These are phyloP conservation scores for Paecilomyces variotii DNA, from an alignment of 2,329 filamentous ascomycete species.

Conservation along the genomic window DNA sequence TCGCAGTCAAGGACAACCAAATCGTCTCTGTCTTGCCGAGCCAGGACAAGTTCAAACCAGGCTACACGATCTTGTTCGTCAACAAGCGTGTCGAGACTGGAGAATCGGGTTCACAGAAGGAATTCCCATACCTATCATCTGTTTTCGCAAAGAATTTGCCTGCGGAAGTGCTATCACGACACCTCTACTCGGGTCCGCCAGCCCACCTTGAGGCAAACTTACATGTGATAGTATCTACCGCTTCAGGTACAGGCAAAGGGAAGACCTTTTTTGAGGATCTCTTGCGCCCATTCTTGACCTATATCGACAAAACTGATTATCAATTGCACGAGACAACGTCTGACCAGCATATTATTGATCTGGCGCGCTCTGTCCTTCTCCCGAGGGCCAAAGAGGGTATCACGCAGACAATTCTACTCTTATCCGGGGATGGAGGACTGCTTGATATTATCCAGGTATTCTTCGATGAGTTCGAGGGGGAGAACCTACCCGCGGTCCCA, in stretches of 20 bases:
- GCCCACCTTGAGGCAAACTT: conserved; percentile 17
- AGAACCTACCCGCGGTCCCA: conserved; percentile 39
- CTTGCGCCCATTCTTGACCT: conserved; percentile 48
- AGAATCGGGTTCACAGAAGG: neutral
- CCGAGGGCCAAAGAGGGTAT: conserved; percentile 40
- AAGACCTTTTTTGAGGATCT: conserved; percentile 47
- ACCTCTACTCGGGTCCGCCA: conserved; percentile 13
- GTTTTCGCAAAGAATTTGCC: conserved; percentile 12
- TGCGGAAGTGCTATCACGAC: conserved; percentile 7
- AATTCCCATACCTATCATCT: conserved; percentile 7
- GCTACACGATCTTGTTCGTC: conserved; percentile 17
- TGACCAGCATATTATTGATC: conserved; percentile 54
- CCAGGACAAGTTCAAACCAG: neutral
- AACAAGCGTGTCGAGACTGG: conserved; percentile 1
- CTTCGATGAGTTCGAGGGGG: conserved; percentile 12
- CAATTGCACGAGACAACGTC: conserved; percentile 56
- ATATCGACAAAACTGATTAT: conserved; percentile 42
- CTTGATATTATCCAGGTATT: conserved; percentile 73
- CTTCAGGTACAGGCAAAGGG: conserved; percentile 56
- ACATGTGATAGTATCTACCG: conserved; percentile 61
- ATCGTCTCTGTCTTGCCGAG: conserved; percentile 18
- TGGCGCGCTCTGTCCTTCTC: conserved; percentile 47
- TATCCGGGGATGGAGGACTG: conserved; percentile 83
- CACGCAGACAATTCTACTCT: conserved; percentile 59
- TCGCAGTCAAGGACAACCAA: conserved; percentile 11